These are phyloP conservation scores for Helenozyma baotianmanensis DNA, from an alignment of 805 yeast species.

Conservation along the genomic window DNA sequence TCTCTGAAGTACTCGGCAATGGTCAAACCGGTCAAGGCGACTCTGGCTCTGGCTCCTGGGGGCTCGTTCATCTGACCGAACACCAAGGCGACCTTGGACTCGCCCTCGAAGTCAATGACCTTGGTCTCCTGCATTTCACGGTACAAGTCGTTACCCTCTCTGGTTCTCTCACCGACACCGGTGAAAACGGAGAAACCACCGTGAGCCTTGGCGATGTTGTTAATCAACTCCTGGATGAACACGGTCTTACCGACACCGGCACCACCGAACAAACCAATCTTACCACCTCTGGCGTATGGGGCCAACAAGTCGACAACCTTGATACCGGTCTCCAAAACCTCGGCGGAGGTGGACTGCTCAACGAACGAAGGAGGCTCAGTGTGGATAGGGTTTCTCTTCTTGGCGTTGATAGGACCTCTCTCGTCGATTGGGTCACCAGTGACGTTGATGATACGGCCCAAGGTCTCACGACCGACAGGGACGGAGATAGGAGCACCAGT, in stretches of 20 bases:
- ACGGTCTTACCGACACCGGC: slow-evolving; percentile 99
- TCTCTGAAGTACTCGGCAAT: slow-evolving; percentile 99
- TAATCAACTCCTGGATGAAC: slow-evolving; percentile 98
- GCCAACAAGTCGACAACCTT: slow-evolving; percentile 99
- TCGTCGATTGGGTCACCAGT: slow-evolving; percentile 99
- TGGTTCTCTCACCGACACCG: slow-evolving; percentile 99
- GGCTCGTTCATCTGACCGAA: slow-evolving; percentile 99
- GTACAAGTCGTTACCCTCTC: slow-evolving; percentile 99
- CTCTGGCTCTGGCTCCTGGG: slow-evolving; percentile 99
- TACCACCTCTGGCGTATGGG: slow-evolving; percentile 99
- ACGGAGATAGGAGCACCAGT: slow-evolving; percentile 98
- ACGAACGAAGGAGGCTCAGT: slow-evolving; percentile 96
- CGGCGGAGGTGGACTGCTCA: slow-evolving; percentile 97
- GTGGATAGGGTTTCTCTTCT: slow-evolving; percentile 95
- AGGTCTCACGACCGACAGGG: slow-evolving; percentile 98
- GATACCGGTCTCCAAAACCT: slow-evolving; percentile 98
- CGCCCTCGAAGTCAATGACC: slow-evolving; percentile 99
- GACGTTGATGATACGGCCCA: slow-evolving; percentile 97
- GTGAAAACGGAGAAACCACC: slow-evolving; percentile 99
- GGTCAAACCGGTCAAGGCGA: slow-evolving; percentile 98
- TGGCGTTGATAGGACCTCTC: slow-evolving; percentile 96
- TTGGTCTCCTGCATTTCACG: slow-evolving; percentile 99
- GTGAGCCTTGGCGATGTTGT: slow-evolving; percentile 99
- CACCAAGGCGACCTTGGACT: slow-evolving; percentile 98
- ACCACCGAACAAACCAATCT: slow-evolving; percentile 99